Percentiles rank a stretch among this genome's conserved stretches.
Conservation (phyloP, 169 alveolate genomes). For the Theileria annulata region DNA sequence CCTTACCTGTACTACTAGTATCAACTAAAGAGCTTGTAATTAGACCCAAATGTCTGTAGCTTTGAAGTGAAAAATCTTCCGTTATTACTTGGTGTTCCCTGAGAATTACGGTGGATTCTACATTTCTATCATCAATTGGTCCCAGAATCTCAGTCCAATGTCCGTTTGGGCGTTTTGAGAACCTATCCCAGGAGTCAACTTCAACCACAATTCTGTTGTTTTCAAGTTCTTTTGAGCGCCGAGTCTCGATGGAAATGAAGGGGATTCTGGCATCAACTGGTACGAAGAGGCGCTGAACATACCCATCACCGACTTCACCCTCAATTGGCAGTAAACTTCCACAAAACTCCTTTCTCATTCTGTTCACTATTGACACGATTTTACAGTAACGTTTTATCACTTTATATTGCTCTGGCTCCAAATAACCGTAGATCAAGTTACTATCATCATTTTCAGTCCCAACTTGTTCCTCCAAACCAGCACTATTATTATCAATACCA, state of each 20-base stretch:
- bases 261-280: slow-evolving; percentile 91
- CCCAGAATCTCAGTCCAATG: slow-evolving; percentile 92
- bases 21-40: slow-evolving; percentile 77
- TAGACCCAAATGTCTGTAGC: slow-evolving; percentile 90
- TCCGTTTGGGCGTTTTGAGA: slow-evolving; percentile 88
- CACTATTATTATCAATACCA: slow-evolving; percentile 35
- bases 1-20: slow-evolving; percentile 83
- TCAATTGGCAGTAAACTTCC: slow-evolving; percentile 86
- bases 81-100: slow-evolving; percentile 78
- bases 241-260: slow-evolving; percentile 79
- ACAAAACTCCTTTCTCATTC: slow-evolving; percentile 89
- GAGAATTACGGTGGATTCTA: slow-evolving; percentile 85
- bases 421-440: slow-evolving; percentile 19
- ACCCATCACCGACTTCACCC: slow-evolving; percentile 46
- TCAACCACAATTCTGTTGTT: slow-evolving; percentile 88
- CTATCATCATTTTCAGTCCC: slow-evolving; percentile 39
- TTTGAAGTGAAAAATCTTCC: slow-evolving; percentile 86
- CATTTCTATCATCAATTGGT: slow-evolving; percentile 82
- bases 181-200: slow-evolving; percentile 85
- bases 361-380: slow-evolving; percentile 89
- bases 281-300: slow-evolving; percentile 82
- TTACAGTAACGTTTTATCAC: slow-evolving; percentile 78
- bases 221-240: slow-evolving; percentile 78
- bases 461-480: slow-evolving; percentile 26
- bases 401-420: slow-evolving; percentile 34